Conservation (phyloP, 2,329 filamentous ascomycete species). For the Alternaria sp. region DNA sequence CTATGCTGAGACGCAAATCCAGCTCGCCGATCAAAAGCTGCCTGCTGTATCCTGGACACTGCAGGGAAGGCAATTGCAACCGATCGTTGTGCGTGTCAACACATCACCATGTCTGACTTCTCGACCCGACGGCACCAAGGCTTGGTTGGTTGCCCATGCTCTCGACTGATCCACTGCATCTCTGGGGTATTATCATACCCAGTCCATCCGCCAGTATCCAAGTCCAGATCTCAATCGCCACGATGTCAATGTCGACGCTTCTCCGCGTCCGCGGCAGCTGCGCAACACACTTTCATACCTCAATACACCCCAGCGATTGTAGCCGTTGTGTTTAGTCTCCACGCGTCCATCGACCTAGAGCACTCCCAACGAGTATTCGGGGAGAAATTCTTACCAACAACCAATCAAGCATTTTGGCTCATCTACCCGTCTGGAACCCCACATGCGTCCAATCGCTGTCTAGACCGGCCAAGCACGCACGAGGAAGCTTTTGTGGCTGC, state of each 20-base stretch:
- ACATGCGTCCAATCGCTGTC: slow-evolving; percentile 11
- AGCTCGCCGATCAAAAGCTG: neutral
- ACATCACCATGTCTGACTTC: neutral
- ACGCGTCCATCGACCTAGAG: slow-evolving; percentile 5
- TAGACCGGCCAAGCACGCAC: slow-evolving; percentile 10
- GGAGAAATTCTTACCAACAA: neutral
- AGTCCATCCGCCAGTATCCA: neutral
- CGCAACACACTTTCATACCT: neutral
- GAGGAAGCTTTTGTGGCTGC: slow-evolving; percentile 11
- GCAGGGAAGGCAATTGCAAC: neutral
- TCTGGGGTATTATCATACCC: neutral
- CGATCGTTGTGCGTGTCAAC: neutral
- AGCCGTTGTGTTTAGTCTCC: neutral
- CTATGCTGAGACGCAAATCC: neutral
- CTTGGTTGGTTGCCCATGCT: neutral
- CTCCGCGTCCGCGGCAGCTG: neutral
- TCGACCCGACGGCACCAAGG: neutral
- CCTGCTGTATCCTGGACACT: neutral
- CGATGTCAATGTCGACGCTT: neutral
- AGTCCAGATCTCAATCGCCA: neutral
- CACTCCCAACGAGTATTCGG: neutral
- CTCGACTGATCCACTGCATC: neutral
- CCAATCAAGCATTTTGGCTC: slow-evolving; percentile 13
- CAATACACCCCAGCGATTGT: neutral
- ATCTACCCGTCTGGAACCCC: slow-evolving; percentile 10